Base-by-base conservation (phyloP, 441 rosid species). In the Euphorbia celastroides region DNA sequence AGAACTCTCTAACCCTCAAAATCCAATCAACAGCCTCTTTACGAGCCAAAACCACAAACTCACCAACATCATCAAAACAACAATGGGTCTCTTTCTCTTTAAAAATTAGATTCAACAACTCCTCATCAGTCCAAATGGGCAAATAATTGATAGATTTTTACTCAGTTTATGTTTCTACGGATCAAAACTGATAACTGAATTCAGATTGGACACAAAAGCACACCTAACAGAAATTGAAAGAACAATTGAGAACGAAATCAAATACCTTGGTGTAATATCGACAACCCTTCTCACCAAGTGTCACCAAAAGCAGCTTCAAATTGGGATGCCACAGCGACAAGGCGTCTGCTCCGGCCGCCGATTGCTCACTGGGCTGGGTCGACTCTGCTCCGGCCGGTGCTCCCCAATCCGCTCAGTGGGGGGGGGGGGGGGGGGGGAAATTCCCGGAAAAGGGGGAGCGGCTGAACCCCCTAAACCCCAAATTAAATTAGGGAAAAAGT, bases 211-310 rank as follows among this genome's bases (percentile, higher is more conserved):
- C 38, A 34, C 9, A 34, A 34, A 34, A 34, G 4, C 38, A 34
- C 38, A 34, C 38, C 38, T 34, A 42, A 32, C 0, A 16, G 22
- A 20, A 1, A n/a, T 14, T 7, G 41, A 34, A 9, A 5, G 22
- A 4, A 32, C 2, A 8, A 36, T 7, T 0, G n/a, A 34, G 5
- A 10, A 9, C 4, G 6, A 34, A 36, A 36, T 34, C 22, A 44
- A 28, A 26, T 69, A 89, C 99, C 97, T 91, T 86, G 65, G 99
- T 85, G 83, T 93, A 93, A 63, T 93, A 93, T 60, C 80, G 84
- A 76, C 99, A 89, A 36, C 99, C 99, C 57, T 86, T 81, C 7
- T 88, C 99, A 51, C 99, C 99, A 5, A 89, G 87, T 32, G 97
- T 93, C 64, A 93, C 90, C 69, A 93, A 65, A 42, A 93, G 86